Evolutionary conservation across 1,284 basidiomycete species (phyloP).

Genomic region (Volvariella surrecta): DNA sequence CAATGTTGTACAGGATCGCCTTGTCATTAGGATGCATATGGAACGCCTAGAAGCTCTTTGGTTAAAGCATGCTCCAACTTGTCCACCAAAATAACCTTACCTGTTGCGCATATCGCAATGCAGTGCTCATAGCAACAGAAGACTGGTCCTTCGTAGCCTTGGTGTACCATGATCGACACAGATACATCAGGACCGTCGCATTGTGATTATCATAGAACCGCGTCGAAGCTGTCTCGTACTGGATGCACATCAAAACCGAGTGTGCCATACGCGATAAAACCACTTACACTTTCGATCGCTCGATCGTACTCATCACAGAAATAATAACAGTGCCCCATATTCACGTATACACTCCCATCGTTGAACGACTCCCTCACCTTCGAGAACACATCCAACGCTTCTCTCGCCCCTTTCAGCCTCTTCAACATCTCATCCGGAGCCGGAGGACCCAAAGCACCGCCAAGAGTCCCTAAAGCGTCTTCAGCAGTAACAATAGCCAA

Average conservation of each 20-base stretch:
- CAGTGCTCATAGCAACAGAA: conserved; percentile 70
- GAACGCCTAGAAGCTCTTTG: conserved; percentile 46
- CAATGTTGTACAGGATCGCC: conserved; percentile 87
- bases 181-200: conserved; percentile 68
- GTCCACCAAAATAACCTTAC: conserved; percentile 28
- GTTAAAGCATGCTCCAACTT: conserved; percentile 2
- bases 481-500: conserved; percentile 89
- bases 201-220: conserved; percentile 68
- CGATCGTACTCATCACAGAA: conserved; percentile 86
- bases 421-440: conserved; percentile 57
- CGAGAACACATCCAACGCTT: conserved; percentile 80
- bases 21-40: conserved; percentile 81
- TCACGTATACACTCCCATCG: conserved; percentile 85
- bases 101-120: conserved; percentile 72
- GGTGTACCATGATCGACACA: conserved; percentile 86
- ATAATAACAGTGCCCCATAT: conserved; percentile 94
- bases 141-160: conserved; percentile 86
- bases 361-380: conserved; percentile 82
- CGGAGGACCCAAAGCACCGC: conserved; percentile 37
- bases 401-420: conserved; percentile 63
- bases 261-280: too few species aligned
- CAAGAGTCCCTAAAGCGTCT: conserved; percentile 66
- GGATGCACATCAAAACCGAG: conserved; percentile 3
- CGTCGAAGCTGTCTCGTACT: conserved; percentile 86
- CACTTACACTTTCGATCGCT: conserved; percentile 89